A percentile compares a stretch with the other conserved stretches of the same genome.
These are phyloP conservation scores for Agaricus sinodeliciosus DNA, from an alignment of 768 basidiomycete genomes.

Conservation along the genomic window DNA sequence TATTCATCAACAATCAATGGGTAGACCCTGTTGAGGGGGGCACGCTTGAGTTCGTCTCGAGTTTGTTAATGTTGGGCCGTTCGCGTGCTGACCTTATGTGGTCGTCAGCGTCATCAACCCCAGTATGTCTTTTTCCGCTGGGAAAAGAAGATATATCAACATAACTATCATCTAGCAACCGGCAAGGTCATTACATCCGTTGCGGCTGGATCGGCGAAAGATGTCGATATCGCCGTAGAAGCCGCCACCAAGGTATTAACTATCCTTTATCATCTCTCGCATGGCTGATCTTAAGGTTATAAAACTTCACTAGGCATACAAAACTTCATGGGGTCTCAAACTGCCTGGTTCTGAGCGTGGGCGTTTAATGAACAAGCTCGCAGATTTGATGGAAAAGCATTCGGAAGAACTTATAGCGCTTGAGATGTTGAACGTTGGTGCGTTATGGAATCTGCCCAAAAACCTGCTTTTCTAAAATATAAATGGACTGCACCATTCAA, in stretches of 20 bases:
- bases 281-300: neutral
- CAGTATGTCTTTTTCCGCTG: slow-evolving; percentile 15
- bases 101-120: slow-evolving; percentile 47
- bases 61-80: slow-evolving; percentile 1
- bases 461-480: neutral
- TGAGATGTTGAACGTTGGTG: slow-evolving; percentile 66
- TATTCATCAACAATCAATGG: slow-evolving; percentile 21
- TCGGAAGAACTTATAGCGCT: slow-evolving; percentile 62
- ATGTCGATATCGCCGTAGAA: slow-evolving; percentile 50
- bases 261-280: neutral
- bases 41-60: slow-evolving; percentile 18
- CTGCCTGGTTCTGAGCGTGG: slow-evolving; percentile 47
- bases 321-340: slow-evolving; percentile 66
- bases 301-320: slow-evolving; percentile 23
- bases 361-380: slow-evolving; percentile 54
- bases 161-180: slow-evolving; percentile 31
- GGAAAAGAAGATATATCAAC: neutral
- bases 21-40: slow-evolving; percentile 17
- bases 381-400: slow-evolving; percentile 55
- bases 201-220: slow-evolving; percentile 38
- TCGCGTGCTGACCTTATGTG: neutral
- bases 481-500: neutral
- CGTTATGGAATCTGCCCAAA: slow-evolving; percentile 3
- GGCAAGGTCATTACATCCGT: slow-evolving; percentile 49
- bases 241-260: slow-evolving; percentile 40